Base-by-base conservation (phyloP, 345 rosid species). In the Aquilaria malaccensis region DNA sequence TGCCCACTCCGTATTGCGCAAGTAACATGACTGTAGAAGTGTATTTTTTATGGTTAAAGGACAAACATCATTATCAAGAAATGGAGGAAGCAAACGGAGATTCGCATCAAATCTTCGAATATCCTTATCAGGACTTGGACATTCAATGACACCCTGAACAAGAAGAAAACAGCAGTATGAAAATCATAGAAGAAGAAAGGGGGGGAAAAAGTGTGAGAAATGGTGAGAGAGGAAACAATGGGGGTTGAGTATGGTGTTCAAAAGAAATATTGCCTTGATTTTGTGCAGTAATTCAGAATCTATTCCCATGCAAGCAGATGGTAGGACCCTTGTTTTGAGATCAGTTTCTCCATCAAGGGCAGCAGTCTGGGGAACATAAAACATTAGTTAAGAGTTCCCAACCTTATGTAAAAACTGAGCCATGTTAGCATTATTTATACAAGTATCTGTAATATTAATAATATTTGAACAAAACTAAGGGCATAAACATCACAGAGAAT, bases 261-360 rank as follows among this genome's bases (percentile, higher is more conserved):
- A 52, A 50, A 52, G 33, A 61, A 54, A 58, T 22, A 85, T 74
- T 75, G 76, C 99, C 87, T 88, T 90, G 67, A 94, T 90, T 86
- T 82, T 94, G 79, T 90, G 99, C 79, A 94, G 65, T 74, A 94
- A 77, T 31, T 86, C 95, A 66, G 78, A 77, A 80, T 94, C 91
- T 14, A 94, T 88, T 60, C 99, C 99, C 79, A 79, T 73, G 74
- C 99, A 94, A 53, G 96, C 85, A 70, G 96, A 57, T 14, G 99
- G 96, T 80, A 79, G 83, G 61, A 85, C 76, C 78, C 99, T 86
- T 56, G 97, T 85, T 77, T 94, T 94, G 60, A 94, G 80, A 85
- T 94, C 99, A 55, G 87, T 94, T 82, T 94, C 99, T 72, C 99
- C 99, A 64, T 94, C 99, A 48, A 94, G 70, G 58, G 97, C 99